phyloP scores from a whole-genome alignment of 2,329 filamentous ascomycete genomes.

The Graphiopsis chlorocephala region DNA sequence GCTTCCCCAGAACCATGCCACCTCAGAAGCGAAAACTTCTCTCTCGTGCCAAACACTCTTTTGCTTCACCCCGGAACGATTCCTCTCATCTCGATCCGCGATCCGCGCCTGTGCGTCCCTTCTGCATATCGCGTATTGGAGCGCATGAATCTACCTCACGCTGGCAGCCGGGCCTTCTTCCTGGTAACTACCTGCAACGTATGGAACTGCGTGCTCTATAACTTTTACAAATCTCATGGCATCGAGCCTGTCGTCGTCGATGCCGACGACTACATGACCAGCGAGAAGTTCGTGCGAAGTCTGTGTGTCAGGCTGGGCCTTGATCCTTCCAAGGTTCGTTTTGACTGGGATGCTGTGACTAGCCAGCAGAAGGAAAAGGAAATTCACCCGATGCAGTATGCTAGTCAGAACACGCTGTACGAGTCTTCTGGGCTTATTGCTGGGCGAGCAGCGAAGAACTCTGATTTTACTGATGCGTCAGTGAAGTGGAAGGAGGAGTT shows the following conservation, averaged over 20 bases:
- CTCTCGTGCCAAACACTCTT: slow-evolving; percentile 37
- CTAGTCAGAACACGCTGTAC: slow-evolving; percentile 32
- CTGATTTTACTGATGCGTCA: slow-evolving; percentile 35
- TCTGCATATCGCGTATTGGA: slow-evolving; percentile 35
- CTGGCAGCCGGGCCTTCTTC: slow-evolving; percentile 19
- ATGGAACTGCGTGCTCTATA: slow-evolving; percentile 36
- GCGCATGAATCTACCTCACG: slow-evolving; percentile 15
- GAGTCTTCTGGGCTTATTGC: slow-evolving; percentile 36
- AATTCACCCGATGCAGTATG: slow-evolving; percentile 17
- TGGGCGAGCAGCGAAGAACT: slow-evolving; percentile 29
- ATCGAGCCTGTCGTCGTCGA: slow-evolving; percentile 36
- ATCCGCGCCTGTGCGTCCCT: slow-evolving; percentile 41
- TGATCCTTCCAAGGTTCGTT: slow-evolving; percentile 32
- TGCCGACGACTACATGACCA: slow-evolving; percentile 40
- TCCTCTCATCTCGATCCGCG: slow-evolving; percentile 25
- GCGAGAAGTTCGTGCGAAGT: slow-evolving; percentile 31
- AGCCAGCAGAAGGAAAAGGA: slow-evolving; percentile 5
- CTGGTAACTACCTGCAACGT: slow-evolving; percentile 30
- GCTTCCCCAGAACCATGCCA: not conserved
- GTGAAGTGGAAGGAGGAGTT: slow-evolving; percentile 37
- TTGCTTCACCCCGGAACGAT: slow-evolving; percentile 29
- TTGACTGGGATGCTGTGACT: slow-evolving; percentile 32
- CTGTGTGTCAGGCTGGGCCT: slow-evolving; percentile 32
- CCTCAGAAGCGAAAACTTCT: slow-evolving; percentile 20
- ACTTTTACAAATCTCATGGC: slow-evolving; percentile 32